Conservation (phyloP, 371 early-diverging fungal species). For the Mortierella sp. region DNA sequence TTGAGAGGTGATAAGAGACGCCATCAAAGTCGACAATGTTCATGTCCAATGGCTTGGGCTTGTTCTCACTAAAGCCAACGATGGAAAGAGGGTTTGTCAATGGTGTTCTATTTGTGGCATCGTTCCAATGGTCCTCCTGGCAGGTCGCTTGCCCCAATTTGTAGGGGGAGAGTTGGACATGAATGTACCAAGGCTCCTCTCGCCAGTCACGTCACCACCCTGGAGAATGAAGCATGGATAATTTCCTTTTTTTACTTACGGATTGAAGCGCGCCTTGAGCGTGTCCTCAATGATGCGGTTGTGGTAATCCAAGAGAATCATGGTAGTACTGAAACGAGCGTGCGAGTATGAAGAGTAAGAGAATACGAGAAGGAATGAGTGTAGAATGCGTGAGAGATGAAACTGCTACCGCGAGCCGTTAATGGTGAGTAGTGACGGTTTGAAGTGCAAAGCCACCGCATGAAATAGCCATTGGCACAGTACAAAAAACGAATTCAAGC, state of each 20-base stretch:
- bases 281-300: constrained; percentile 77
- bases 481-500: background rate
- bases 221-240: constrained; percentile 20
- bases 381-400: background rate
- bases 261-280: constrained; percentile 67
- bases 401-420: background rate
- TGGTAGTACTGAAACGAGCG: constrained; percentile 25
- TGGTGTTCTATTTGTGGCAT: background rate
- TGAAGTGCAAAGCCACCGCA: background rate
- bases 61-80: constrained; percentile 66
- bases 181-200: background rate
- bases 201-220: constrained; percentile 43
- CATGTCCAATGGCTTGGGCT: constrained; percentile 86
- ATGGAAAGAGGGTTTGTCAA: constrained; percentile 4
- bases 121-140: background rate
- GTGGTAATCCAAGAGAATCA: constrained; percentile 80
- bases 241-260: constrained; percentile 55
- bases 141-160: background rate
- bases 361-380: constrained; percentile 3
- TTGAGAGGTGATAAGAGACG: constrained; percentile 87
- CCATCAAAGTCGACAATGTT: constrained; percentile 97
- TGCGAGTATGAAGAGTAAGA: background rate
- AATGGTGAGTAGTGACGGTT: background rate
- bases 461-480: too few relatives aligned
- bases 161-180: background rate